Percentiles rank a stretch among this genome's conserved stretches.
Conservation (phyloP, 2,329 filamentous ascomycete genomes). For the Neonectria coccinea region DNA sequence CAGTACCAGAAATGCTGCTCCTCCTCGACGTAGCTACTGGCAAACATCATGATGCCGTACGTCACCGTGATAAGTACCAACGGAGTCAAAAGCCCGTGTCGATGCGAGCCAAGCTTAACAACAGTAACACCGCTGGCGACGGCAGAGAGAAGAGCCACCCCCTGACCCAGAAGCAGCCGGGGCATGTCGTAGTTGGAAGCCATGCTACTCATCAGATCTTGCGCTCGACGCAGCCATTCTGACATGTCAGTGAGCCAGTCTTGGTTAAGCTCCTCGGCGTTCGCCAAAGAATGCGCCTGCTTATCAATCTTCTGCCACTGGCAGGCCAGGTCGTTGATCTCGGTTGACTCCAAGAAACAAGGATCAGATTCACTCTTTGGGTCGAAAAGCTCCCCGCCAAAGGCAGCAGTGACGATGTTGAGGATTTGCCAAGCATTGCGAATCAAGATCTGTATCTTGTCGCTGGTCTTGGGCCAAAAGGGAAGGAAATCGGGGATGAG, state of each 20-base stretch:
- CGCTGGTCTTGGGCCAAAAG: slow-evolving; percentile 71
- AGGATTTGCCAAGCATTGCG: slow-evolving; percentile 86
- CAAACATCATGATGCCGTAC: slow-evolving; percentile 95
- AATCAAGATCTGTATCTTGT: slow-evolving; percentile 76
- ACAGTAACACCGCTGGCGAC: slow-evolving; percentile 31
- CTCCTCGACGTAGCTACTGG: slow-evolving; percentile 97
- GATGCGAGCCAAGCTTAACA: slow-evolving; percentile 26
- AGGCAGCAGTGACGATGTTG: slow-evolving; percentile 79
- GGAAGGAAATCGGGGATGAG: slow-evolving; percentile 83
- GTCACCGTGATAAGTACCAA: slow-evolving; percentile 65
- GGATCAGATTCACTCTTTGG: slow-evolving; percentile 49
- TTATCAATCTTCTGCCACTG: slow-evolving; percentile 66
- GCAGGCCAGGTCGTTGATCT: slow-evolving; percentile 73
- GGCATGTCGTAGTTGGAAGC: slow-evolving; percentile 90
- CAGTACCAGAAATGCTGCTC: slow-evolving; percentile 99
- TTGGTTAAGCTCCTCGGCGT: slow-evolving; percentile 47
- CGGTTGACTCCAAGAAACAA: slow-evolving; percentile 49
- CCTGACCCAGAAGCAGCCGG: slow-evolving; percentile 65
- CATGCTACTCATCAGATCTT: slow-evolving; percentile 85
- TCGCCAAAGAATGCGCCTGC: slow-evolving; percentile 41
- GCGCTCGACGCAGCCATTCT: slow-evolving; percentile 77
- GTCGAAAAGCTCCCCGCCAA: slow-evolving; percentile 63
- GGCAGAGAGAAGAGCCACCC: slow-evolving; percentile 50
- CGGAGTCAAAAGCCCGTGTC: slow-evolving; percentile 48
- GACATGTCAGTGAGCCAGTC: slow-evolving; percentile 59